phyloP scores from a whole-genome alignment of 2,329 filamentous ascomycete species.

The Stagonosporopsis chrysanthemi region DNA sequence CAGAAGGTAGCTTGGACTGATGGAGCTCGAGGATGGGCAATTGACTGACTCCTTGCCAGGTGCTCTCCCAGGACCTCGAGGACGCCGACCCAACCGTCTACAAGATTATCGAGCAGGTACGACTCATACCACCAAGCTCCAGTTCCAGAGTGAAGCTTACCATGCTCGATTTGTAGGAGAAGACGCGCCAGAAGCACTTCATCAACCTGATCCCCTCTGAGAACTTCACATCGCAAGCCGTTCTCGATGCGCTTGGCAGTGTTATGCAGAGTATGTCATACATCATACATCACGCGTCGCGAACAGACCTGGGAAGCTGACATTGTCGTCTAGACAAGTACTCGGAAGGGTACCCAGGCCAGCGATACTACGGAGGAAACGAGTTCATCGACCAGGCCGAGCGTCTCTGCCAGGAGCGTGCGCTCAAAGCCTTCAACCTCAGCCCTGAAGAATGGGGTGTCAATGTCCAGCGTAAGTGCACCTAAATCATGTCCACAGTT shows the following conservation, averaged over 20 bases:
- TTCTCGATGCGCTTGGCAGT: constrained; percentile 91
- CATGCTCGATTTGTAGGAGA: constrained; percentile 69
- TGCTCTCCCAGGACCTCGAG: constrained; percentile 79
- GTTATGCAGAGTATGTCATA: constrained; percentile 52
- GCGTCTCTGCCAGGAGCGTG: constrained; percentile 91
- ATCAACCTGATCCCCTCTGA: constrained; percentile 99
- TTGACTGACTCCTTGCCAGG: constrained; percentile 58
- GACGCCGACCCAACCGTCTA: constrained; percentile 87
- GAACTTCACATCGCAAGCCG: constrained; percentile 98
- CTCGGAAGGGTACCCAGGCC: constrained; percentile 97
- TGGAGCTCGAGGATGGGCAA: neutral
- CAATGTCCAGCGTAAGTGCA: constrained; percentile 81
- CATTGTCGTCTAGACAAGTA: constrained; percentile 78
- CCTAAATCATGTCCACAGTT: neutral
- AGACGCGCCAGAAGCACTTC: constrained; percentile 94
- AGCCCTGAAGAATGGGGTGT: constrained; percentile 94
- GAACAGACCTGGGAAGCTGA: constrained; percentile 33
- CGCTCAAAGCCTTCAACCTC: constrained; percentile 87
- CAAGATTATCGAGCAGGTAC: constrained; percentile 88
- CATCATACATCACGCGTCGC: constrained; percentile 74
- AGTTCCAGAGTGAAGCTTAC: constrained; percentile 24
- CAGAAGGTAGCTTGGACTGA: constrained; percentile 52
- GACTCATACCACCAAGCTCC: constrained; percentile 24
- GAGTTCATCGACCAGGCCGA: constrained; percentile 98
- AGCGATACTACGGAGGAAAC: constrained; percentile 98